Conservation (phyloP, 2,329 filamentous ascomycete genomes). For the Fusarium chaquense region DNA sequence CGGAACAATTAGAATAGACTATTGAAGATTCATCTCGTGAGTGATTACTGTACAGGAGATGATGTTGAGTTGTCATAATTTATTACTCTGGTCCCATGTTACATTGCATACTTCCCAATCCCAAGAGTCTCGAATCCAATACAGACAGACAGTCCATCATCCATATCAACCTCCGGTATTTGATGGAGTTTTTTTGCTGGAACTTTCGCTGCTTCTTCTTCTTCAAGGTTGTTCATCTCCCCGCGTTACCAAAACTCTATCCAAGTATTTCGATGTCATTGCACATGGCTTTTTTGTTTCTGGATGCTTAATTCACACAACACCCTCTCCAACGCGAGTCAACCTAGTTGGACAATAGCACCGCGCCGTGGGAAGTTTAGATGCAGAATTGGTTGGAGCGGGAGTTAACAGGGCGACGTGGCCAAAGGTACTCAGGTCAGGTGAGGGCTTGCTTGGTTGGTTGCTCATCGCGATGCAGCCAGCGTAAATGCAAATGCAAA, state of each 20-base stretch:
- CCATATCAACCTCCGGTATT: slow-evolving; percentile 2
- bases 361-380: not conserved
- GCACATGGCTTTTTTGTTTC: slow-evolving; percentile 11
- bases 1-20: not conserved
- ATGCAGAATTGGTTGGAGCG: not conserved
- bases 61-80: slow-evolving; percentile 4
- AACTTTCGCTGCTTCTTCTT: too few relatives aligned
- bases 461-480: slow-evolving; percentile 8
- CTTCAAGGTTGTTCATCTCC: slow-evolving; percentile 17
- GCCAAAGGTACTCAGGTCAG: not conserved
- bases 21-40: not conserved
- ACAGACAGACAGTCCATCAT: not conserved
- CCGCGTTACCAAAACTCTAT: slow-evolving; percentile 33
- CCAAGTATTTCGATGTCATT: slow-evolving; percentile 14
- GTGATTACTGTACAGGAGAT: slow-evolving; percentile 1
- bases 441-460: not conserved
- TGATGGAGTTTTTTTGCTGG: not conserved
- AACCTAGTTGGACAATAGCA: not conserved
- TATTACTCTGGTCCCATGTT: not conserved
- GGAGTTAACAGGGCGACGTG: slow-evolving; percentile 10
- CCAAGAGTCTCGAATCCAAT: slow-evolving; percentile 11
- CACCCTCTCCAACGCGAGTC: slow-evolving; percentile 7
- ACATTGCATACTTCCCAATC: not conserved
- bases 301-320: slow-evolving; percentile 6
- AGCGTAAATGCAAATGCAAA: too few relatives aligned